Conservation (phyloP, 331 rosid genomes). For the Quercus phellos region DNA sequence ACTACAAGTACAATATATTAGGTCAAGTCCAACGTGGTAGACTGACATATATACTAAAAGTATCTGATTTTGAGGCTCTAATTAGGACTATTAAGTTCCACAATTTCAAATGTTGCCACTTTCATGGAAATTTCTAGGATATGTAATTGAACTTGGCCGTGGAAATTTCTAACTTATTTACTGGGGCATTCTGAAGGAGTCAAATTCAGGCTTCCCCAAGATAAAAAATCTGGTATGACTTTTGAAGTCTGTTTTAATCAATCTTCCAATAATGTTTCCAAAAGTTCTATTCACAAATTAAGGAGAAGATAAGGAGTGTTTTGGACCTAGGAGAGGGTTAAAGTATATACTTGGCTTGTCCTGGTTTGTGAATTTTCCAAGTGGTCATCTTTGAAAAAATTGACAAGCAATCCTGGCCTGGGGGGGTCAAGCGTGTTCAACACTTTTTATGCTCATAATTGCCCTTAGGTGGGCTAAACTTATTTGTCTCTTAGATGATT, state of each 20-base stretch:
- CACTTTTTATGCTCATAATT: background rate
- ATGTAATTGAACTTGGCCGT: background rate
- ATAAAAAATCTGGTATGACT: background rate
- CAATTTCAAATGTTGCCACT: background rate
- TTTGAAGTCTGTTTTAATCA: background rate
- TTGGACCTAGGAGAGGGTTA: background rate
- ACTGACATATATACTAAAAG: too few species aligned
- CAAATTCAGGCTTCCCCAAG: background rate
- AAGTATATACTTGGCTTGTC: background rate
- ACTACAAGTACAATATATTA: too few species aligned
- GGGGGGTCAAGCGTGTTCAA: background rate
- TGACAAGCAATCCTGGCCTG: background rate
- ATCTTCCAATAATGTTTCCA: background rate
- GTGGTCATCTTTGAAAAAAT: background rate
- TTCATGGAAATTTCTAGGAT: background rate
- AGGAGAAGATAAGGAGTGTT: background rate
- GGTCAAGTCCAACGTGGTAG: too few species aligned
- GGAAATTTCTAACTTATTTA: background rate
- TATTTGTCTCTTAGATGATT: background rate
- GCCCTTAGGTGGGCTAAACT: background rate
- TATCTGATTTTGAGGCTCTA: too few species aligned
- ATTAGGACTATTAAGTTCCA: background rate
- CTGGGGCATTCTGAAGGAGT: too few species aligned
- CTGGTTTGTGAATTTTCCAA: background rate
- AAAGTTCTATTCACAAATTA: background rate